Percentiles rank a stretch among this genome's conserved stretches.
phyloP scores from a whole-genome alignment of 495 filamentous ascomycete species.

The Aspergillus diversus region DNA sequence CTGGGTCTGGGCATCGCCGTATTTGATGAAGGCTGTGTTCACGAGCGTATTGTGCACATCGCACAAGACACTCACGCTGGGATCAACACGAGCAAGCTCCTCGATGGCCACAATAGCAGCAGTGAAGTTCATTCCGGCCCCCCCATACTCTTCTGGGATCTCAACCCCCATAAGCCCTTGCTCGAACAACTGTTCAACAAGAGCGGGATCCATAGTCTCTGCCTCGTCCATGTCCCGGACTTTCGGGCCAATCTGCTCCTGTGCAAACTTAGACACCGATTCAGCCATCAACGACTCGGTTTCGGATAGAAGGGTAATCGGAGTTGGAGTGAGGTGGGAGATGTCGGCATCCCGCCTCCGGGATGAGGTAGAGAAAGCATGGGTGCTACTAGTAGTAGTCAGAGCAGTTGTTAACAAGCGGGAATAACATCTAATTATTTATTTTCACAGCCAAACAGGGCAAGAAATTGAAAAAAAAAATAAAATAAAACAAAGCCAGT shows the following conservation, averaged over 20 bases:
- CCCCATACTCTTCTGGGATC: slow-evolving; percentile 95
- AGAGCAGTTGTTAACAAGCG: slow-evolving; percentile 23
- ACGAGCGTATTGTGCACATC: slow-evolving; percentile 98
- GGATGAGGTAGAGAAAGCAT: slow-evolving; percentile 73
- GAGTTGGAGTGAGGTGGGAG: slow-evolving; percentile 77
- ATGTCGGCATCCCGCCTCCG: slow-evolving; percentile 65
- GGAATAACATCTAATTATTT: background rate
- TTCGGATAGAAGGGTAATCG: slow-evolving; percentile 91
- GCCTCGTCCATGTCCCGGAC: slow-evolving; percentile 98
- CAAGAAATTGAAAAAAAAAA: background rate
- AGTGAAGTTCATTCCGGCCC: slow-evolving; percentile 98
- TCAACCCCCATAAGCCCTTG: slow-evolving; percentile 98
- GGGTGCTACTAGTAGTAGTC: slow-evolving; percentile 45
- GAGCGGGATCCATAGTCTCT: slow-evolving; percentile 84
- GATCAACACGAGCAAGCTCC: slow-evolving; percentile 92
- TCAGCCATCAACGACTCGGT: slow-evolving; percentile 88
- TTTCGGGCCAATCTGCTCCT: slow-evolving; percentile 85
- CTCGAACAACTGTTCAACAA: slow-evolving; percentile 95
- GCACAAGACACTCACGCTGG: slow-evolving; percentile 88
- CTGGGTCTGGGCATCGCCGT: slow-evolving; percentile 73
- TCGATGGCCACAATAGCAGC: slow-evolving; percentile 95
- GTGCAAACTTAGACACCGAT: slow-evolving; percentile 86
- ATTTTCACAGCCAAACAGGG: background rate
- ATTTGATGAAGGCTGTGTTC: slow-evolving; percentile 90
- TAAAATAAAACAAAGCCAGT: background rate